Conservation (phyloP, 2,329 filamentous ascomycete genomes). For the Diaporthe humulicola region DNA sequence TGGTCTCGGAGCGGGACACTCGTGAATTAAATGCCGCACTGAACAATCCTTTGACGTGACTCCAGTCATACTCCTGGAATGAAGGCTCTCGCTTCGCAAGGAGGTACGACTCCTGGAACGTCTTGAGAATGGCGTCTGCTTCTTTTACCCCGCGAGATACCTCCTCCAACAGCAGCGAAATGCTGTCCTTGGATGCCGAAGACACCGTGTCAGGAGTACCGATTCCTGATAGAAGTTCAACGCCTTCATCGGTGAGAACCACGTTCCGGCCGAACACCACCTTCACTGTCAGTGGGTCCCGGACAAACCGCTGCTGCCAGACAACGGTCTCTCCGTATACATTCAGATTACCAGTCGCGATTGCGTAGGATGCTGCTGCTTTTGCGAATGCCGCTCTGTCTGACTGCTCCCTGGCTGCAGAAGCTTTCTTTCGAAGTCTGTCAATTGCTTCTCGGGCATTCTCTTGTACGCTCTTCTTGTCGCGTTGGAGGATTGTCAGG, state of each 20-base stretch:
- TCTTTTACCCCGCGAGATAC: background rate
- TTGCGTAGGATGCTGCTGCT: constrained; percentile 17
- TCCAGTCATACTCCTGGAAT: constrained; percentile 31
- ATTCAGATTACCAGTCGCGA: constrained; percentile 28
- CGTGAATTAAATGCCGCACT: background rate
- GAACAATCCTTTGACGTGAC: constrained; percentile 5
- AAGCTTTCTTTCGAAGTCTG: constrained; percentile 26
- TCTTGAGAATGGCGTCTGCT: constrained; percentile 31
- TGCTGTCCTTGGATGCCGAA: background rate
- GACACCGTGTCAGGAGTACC: background rate
- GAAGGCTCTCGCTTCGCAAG: constrained; percentile 25
- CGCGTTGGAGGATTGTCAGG: constrained; percentile 18
- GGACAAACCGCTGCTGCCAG: constrained; percentile 37
- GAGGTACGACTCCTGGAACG: constrained; percentile 26
- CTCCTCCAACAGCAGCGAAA: background rate
- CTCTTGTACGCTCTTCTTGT: background rate
- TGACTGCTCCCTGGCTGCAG: constrained; percentile 16
- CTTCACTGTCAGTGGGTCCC: constrained; percentile 8
- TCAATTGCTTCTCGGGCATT: background rate
- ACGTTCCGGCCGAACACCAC: background rate
- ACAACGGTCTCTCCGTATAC: constrained; percentile 24
- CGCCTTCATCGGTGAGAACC: background rate
- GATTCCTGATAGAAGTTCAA: constrained; percentile 27
- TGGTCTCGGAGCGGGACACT: background rate
- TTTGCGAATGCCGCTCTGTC: constrained; percentile 17